phyloP scores from a whole-genome alignment of 352 stramenopile genomes.

The Phytophthora hybrid region DNA sequence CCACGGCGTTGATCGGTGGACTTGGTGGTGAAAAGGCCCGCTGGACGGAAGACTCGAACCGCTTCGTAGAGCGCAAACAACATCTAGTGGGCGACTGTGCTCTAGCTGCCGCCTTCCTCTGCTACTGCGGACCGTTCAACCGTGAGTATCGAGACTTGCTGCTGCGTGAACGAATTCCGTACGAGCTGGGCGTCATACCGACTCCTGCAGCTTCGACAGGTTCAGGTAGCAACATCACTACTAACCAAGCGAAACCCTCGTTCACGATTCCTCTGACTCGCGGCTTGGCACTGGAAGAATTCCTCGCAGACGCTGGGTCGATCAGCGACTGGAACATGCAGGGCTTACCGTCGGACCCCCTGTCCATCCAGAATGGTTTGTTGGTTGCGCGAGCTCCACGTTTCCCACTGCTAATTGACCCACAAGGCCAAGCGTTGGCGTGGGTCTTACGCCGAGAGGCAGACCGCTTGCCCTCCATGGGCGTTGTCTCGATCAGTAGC shows the following conservation, averaged over 20 bases:
- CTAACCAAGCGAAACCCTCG: constrained; percentile 19
- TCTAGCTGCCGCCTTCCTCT: constrained; percentile 87
- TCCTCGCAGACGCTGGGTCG: constrained; percentile 80
- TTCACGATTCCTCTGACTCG: constrained; percentile 69
- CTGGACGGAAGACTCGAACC: constrained; percentile 91
- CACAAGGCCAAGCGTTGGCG: constrained; percentile 89
- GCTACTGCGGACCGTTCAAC: constrained; percentile 93
- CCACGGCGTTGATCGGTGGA: constrained; percentile 88
- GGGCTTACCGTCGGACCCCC: constrained; percentile 84
- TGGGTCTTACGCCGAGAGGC: constrained; percentile 87
- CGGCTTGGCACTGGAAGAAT: constrained; percentile 69
- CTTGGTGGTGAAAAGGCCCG: constrained; percentile 84
- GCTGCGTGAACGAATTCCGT: constrained; percentile 65
- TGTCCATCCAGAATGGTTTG: constrained; percentile 93
- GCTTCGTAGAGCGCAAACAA: constrained; percentile 84
- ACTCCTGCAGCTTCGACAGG: neutral
- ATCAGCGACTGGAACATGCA: constrained; percentile 92
- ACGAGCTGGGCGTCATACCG: constrained; percentile 65
- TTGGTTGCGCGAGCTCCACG: constrained; percentile 80
- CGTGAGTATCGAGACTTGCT: constrained; percentile 78
- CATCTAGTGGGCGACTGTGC: constrained; percentile 90
- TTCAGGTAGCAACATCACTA: constrained; percentile 13
- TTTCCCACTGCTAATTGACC: constrained; percentile 91
- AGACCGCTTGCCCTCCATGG: constrained; percentile 63
- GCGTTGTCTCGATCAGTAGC: constrained; percentile 66